These are phyloP conservation scores for Cercospora nicotianae DNA, from an alignment of 2,329 filamentous ascomycete species.

Conservation along the genomic window DNA sequence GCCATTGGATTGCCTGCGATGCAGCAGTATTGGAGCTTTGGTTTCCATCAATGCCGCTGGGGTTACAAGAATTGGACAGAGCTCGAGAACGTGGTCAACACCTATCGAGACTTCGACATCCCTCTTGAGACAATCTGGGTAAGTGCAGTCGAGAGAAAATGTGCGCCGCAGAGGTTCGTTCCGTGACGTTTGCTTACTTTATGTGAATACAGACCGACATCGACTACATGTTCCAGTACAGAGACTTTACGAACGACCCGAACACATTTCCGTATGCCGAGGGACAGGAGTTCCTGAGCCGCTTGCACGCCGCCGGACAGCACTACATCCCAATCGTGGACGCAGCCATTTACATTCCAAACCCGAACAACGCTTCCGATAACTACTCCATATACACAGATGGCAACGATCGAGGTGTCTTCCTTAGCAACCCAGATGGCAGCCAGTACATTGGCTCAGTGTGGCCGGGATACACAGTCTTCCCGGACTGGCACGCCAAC, in stretches of 20 bases:
- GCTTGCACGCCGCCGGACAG: conserved; percentile 55
- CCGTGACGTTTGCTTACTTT: no score
- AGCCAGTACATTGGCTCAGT: conserved; percentile 52
- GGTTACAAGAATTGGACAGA: conserved; percentile 74
- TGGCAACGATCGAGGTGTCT: conserved; percentile 38
- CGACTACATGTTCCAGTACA: conserved; percentile 61
- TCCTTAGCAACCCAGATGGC: conserved; percentile 40
- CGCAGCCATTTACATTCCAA: conserved; percentile 68
- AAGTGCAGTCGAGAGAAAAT: not conserved
- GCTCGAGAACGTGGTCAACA: conserved; percentile 58
- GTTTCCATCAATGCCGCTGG: conserved; percentile 82
- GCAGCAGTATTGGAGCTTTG: conserved; percentile 80
- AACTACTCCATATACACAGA: conserved; percentile 50
- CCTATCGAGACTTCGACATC: conserved; percentile 56
- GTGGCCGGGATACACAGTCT: conserved; percentile 58
- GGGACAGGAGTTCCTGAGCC: conserved; percentile 53
- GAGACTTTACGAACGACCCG: conserved; percentile 59
- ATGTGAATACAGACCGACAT: conserved; percentile 35
- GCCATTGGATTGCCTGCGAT: conserved; percentile 71
- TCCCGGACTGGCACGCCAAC: conserved; percentile 61
- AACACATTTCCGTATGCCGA: conserved; percentile 53
- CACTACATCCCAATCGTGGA: conserved; percentile 64
- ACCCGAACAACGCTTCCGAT: conserved; percentile 67
- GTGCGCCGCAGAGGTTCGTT: no score
- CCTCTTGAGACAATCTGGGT: conserved; percentile 55